Evolutionary conservation across 441 rosid species (phyloP), one percentile per base, ranked within the genome.

Genomic region (Croton setiger): DNA sequence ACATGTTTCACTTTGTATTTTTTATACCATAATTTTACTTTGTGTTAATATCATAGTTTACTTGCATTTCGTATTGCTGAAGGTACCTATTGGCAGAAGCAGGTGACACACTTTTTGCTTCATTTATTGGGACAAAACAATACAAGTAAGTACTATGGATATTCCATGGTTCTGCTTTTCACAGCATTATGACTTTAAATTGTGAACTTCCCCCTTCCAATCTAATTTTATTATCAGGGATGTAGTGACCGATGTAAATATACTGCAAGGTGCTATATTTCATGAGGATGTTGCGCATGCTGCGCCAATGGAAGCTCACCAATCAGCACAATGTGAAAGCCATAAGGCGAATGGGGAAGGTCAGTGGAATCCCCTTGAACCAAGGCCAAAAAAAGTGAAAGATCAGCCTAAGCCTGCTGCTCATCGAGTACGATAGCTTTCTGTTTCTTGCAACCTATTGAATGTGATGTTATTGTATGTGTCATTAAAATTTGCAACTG

Each of bases 1-100:
- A 14, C 5, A 51, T n/a, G 43, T 65, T 68, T 66, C 33, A 17
- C 52, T 2, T 45, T 18, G n/a, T 56, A 14, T 36, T 20, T 21
- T 9, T 27, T 5, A 3, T 0, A 27, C 31, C 31, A 27, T 0
- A 27, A 27, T 27, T 56, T 31, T 27, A 31, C 10, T 56, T 27
- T 56, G 36, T 23, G 37, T 44, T 23, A 36, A 15, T 18, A 7
- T 49, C 31, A 52, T 72, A 20, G 54, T 31, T 53, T 65, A 63
- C 44, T 31, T 52, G 51, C 21, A 8, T 36, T 64, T 66, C 51
- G 31, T 39, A 20, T 31, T 74, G 47, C 48, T 75, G 81, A 80
- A 94, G 99, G 83, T 94, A 94, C 78, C 68, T 94, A 60, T 80
- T 94, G 72, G 99, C 97, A 21, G 99, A 94, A 84, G 92, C 99